Evolutionary conservation across 2,329 filamentous ascomycete species (phyloP), one percentile per base, ranked within the genome.

Genomic region (Chrysoporthe puriensis): DNA sequence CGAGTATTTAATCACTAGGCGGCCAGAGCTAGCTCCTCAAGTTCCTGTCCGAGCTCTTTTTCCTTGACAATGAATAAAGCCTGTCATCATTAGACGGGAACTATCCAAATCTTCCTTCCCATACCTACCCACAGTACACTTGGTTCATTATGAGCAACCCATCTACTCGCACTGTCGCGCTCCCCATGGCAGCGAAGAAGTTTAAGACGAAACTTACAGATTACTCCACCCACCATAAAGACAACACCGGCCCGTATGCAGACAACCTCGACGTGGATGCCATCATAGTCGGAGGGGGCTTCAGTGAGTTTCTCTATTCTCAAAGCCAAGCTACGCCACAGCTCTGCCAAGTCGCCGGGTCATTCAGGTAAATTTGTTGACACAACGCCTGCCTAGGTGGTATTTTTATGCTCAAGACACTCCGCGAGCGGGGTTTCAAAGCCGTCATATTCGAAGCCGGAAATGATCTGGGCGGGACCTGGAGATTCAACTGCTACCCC

Each of bases 401-500:
- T 16, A 75, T 85, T 21, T 86, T 83, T 67, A 81, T 82, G 76
- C 81, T 87, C 46, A 83, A 86, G 70, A 80, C 80, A 0, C 79
- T 87, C 13, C 82, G 84, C 2, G 82, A 86, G 11, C 77, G 78
- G 11, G 86, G 85, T 0, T 74, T 83, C 42, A 83, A 82, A 14
- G 76, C 79, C 1, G 79, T 81, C 42, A 79, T 88, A 32, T 84
- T 83, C 69, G 86, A 89, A 69, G 83, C 84, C 0, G 86, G 82
- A 13, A 79, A 79, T 9, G 81, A 83, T 62, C 74, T 81, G 0
- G 86, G 85, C 2, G 86, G 85, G 34, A 83, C 81, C 0, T 89
- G 87, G 86, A 76, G 81, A 56, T 87, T 81, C 83, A 87, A 87
- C 73, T 80, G 81, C 71, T 88, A 87, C 70, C 86, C 84, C 0